phyloP scores from a whole-genome alignment of 2,329 filamentous ascomycete species.

The Madurella mycetomatis region DNA sequence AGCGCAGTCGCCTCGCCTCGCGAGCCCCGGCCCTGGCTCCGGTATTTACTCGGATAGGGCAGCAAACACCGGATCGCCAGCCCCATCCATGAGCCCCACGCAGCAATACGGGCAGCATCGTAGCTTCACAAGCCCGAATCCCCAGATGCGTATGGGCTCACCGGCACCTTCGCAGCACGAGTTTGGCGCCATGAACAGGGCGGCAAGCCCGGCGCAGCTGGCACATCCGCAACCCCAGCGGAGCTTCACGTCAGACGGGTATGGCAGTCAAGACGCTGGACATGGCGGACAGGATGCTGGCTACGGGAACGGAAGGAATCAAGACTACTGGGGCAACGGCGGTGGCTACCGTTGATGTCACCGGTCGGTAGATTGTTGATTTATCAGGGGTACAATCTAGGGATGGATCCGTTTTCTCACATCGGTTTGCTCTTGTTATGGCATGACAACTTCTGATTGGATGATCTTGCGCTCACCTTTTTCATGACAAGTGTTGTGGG shows the following conservation, averaged over 20 bases:
- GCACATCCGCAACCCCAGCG: slow-evolving; percentile 24
- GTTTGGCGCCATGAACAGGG: slow-evolving; percentile 20
- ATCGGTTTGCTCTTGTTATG: background rate
- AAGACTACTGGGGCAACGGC: background rate
- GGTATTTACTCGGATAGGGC: slow-evolving; percentile 9
- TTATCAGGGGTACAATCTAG: background rate
- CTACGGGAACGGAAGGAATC: background rate
- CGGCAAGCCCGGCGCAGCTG: slow-evolving; percentile 27
- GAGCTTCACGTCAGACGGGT: slow-evolving; percentile 23
- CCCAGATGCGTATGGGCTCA: slow-evolving; percentile 28
- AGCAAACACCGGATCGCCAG: slow-evolving; percentile 13
- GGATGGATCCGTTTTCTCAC: background rate
- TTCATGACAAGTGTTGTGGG: background rate
- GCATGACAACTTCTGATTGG: background rate
- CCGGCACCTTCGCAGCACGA: slow-evolving; percentile 24
- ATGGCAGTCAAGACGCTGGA: slow-evolving; percentile 1
- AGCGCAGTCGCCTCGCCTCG: slow-evolving; percentile 22
- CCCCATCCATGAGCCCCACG: slow-evolving; percentile 16
- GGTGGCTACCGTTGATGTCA: background rate
- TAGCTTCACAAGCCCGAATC: slow-evolving; percentile 28
- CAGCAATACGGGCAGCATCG: slow-evolving; percentile 22
- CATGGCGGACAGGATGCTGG: background rate
- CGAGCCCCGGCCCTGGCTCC: slow-evolving; percentile 13
- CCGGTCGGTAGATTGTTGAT: background rate
- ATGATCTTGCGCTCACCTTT: background rate